Percentiles rank a stretch among this genome's conserved stretches.
Conservation (phyloP, 208 protist genomes). For the Trypanosoma boissoni region DNA sequence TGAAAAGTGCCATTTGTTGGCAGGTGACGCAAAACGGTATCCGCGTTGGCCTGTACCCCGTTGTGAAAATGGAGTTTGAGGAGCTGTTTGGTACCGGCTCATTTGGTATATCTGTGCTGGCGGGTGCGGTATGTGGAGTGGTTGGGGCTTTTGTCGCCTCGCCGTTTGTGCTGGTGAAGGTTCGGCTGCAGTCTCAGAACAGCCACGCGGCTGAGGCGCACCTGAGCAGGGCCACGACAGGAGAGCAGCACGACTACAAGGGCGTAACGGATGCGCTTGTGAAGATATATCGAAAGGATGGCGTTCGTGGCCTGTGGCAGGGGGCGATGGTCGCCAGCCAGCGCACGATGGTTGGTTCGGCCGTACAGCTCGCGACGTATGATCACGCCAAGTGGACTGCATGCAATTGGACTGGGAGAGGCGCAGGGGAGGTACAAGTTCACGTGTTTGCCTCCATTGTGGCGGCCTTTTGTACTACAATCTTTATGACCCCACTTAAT, state of each 20-base stretch:
- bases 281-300: slow-evolving; percentile 34
- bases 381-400: slow-evolving; percentile 35
- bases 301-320: slow-evolving; percentile 50
- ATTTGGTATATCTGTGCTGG: slow-evolving; percentile 16
- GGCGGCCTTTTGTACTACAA: slow-evolving; percentile 28
- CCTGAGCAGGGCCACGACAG: slow-evolving; percentile 28
- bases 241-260: slow-evolving; percentile 52
- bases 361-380: slow-evolving; percentile 52
- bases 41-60: slow-evolving; percentile 56
- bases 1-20: slow-evolving; percentile 39
- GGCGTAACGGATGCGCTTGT: slow-evolving; percentile 37
- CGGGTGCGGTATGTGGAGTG: slow-evolving; percentile 35
- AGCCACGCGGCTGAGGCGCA: slow-evolving; percentile 26
- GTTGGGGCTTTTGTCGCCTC: slow-evolving; percentile 44
- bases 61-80: slow-evolving; percentile 29
- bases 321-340: slow-evolving; percentile 34
- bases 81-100: slow-evolving; percentile 7
- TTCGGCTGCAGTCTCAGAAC: slow-evolving; percentile 60
- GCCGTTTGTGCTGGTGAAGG: slow-evolving; percentile 70
- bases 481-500: slow-evolving; percentile 55
- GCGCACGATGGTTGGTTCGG: slow-evolving; percentile 42
- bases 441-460: slow-evolving; percentile 41
- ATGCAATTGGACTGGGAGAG: slow-evolving; percentile 10
- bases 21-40: slow-evolving; percentile 65
- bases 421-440: slow-evolving; percentile 36